Base-by-base conservation (phyloP, 228 moss, liverwort and hornwort species). In the Sphagnum magellanicum region DNA sequence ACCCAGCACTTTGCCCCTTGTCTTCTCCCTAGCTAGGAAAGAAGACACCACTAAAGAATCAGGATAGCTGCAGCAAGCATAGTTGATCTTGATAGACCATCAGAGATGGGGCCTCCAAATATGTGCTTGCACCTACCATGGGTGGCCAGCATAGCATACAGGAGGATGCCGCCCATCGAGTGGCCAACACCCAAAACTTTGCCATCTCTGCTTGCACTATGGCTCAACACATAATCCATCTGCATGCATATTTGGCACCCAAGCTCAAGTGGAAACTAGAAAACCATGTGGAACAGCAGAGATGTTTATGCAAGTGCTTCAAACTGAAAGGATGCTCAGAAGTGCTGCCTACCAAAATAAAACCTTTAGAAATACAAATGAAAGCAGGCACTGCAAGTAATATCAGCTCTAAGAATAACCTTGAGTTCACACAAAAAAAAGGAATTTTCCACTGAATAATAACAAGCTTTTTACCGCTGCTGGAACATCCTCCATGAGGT, bases 141-240 rank as follows among this genome's bases (percentile, higher is more conserved):
- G 16, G 91, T 83, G 49, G 91, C 91, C 67, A 97, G 70, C 80
- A 81, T 81, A 57, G 93, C 90, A 74, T 97, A 97, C 46, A 97
- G 75, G 66, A 97, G 88, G 57, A 97, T 97, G 65, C 97, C 97
- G 60, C 97, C 97, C 97, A 97, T 97, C 5, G 97, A 97, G 76
- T 97, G 97, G 49, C 97, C 97, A 53, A 97, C 77, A 57, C 87
- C 79, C 61, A 97, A 73, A 65, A 97, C 70, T 76, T 90, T 93
- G 71, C 91, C 91, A 61, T 97, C 91, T 6, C 79, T 72, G 68
- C 86, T 84, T 70, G 87, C 74, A 74, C 76, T 72, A 52, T 76
- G 79, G 50, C 74, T 84, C 72, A 66, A 84, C 57, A 97, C 75
- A 71, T 91, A 97, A 61, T 93, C 84, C 83, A 97, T 89, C 97